phyloP scores from a whole-genome alignment of 805 yeast genomes.

The Jamesozyma spencerorum region DNA sequence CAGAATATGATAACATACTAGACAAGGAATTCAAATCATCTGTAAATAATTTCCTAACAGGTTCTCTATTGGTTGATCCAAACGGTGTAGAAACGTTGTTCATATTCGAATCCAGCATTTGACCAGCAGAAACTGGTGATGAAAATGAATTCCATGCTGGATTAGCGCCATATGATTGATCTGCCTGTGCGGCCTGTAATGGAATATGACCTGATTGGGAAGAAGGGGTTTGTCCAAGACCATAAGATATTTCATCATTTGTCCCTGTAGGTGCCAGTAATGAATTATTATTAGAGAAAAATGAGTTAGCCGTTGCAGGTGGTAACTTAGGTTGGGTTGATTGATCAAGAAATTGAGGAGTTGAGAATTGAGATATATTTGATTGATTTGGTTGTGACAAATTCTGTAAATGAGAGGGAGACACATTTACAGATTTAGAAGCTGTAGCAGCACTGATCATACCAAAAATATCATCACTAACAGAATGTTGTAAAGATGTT shows the following conservation, averaged over 20 bases:
- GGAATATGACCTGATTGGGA: neutral
- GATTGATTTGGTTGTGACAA: slow-evolving; percentile 6
- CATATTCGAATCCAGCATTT: neutral
- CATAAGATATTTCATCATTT: neutral
- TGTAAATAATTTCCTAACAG: slow-evolving; percentile 14
- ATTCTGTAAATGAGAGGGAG: slow-evolving; percentile 17
- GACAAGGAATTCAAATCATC: slow-evolving; percentile 24
- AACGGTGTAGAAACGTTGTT: neutral
- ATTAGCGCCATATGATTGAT: neutral
- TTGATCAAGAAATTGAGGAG: neutral
- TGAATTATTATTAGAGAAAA: neutral
- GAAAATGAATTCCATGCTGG: slow-evolving; percentile 4
- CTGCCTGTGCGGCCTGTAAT: slow-evolving; percentile 1
- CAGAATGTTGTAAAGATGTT: slow-evolving; percentile 1
- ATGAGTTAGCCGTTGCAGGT: neutral
- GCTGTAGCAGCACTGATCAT: slow-evolving; percentile 24
- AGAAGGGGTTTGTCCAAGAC: neutral
- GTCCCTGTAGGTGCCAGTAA: neutral
- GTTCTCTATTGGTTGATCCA: slow-evolving; percentile 7
- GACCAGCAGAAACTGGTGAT: neutral
- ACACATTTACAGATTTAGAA: slow-evolving; percentile 15
- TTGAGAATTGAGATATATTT: neutral
- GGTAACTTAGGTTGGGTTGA: neutral
- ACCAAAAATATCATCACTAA: slow-evolving; percentile 21
- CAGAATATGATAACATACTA: slow-evolving; percentile 20